A percentile compares a stretch with the other conserved stretches of the same genome.
These are phyloP conservation scores for Coleophoma cylindrospora DNA, from an alignment of 2,329 filamentous ascomycete genomes.

Conservation along the genomic window DNA sequence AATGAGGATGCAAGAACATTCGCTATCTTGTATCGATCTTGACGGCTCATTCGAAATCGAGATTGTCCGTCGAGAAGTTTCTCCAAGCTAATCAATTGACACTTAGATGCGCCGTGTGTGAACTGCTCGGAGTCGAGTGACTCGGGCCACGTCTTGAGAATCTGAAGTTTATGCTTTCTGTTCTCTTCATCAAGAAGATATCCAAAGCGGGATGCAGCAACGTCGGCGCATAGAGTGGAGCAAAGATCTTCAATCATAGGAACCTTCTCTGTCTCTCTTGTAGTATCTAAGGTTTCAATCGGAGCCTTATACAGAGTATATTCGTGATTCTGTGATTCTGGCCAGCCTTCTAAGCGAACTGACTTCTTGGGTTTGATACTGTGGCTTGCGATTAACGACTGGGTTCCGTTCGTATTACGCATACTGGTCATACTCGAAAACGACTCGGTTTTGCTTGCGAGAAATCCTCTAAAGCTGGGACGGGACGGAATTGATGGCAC, in stretches of 20 bases:
- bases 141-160: neutral
- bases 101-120: neutral
- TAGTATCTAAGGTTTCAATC: too few relatives aligned
- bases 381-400: neutral
- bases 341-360: neutral
- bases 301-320: neutral
- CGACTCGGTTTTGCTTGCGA: neutral
- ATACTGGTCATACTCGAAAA: neutral
- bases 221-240: constrained; percentile 2
- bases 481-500: neutral
- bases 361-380: neutral
- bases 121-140: neutral
- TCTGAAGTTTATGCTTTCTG: constrained; percentile 4
- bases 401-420: neutral
- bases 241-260: constrained; percentile 14
- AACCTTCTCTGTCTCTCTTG: too few relatives aligned
- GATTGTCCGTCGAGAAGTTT: constrained; percentile 6
- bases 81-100: constrained; percentile 10
- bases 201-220: constrained; percentile 5
- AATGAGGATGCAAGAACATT: constrained; percentile 16
- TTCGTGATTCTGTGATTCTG: neutral
- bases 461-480: neutral
- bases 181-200: constrained; percentile 12
- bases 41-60: constrained; percentile 6
- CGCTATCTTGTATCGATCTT: constrained; percentile 16